Evolutionary conservation across 75 land plant genomes (phyloP).

Genomic region (Larix kaempferi): DNA sequence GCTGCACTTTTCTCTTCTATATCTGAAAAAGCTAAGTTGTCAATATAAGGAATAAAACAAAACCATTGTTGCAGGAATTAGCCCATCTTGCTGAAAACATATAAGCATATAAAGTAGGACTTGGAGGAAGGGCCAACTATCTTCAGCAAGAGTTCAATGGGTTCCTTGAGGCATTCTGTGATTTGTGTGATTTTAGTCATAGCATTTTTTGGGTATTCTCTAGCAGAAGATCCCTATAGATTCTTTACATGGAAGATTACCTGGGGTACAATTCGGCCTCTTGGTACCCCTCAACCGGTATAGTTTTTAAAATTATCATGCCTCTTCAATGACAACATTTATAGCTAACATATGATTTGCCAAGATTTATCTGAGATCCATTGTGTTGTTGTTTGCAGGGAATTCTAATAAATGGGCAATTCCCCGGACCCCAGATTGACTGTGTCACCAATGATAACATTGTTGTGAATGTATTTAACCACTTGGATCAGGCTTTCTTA

Average conservation of each 20-base stretch:
- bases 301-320: slow-evolving; percentile 17
- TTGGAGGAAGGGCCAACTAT: not conserved
- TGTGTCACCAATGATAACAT: slow-evolving; percentile 76
- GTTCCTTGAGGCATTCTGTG: not conserved
- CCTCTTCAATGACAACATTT: slow-evolving; percentile 20
- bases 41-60: not conserved
- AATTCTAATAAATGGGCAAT: slow-evolving; percentile 86
- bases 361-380: not conserved
- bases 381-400: slow-evolving; percentile 37
- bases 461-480: slow-evolving; percentile 68
- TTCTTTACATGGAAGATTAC: no score
- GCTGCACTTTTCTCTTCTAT: not conserved
- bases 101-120: not conserved
- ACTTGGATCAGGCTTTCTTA: slow-evolving; percentile 25
- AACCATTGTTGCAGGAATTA: not conserved
- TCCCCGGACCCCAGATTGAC: slow-evolving; percentile 89
- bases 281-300: not conserved
- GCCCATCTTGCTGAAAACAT: not conserved
- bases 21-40: not conserved
- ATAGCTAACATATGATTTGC: no score
- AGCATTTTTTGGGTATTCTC: not conserved
- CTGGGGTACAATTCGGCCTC: no score
- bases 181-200: not conserved
- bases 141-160: not conserved
- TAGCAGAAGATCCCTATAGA: no score